phyloP scores from a whole-genome alignment of 179 eudicot genomes.

The Actinidia polygama region DNA sequence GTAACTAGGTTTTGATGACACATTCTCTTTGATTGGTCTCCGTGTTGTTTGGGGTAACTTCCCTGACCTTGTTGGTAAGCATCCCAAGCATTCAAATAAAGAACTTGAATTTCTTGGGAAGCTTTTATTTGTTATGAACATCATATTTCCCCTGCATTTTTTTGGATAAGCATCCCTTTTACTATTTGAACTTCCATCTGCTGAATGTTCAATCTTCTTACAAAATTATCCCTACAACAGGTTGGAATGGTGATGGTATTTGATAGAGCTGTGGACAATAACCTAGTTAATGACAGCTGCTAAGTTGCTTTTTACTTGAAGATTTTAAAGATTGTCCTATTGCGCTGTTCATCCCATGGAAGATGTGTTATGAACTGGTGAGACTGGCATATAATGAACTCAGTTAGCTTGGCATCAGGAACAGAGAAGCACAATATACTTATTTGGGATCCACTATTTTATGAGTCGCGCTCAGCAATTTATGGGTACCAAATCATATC shows the following conservation, averaged over 20 bases:
- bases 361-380: neutral
- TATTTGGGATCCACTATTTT: slow-evolving; percentile 1
- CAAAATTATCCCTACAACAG: neutral
- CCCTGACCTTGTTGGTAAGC: slow-evolving; percentile 39
- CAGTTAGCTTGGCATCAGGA: neutral
- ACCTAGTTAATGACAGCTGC: neutral
- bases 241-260: neutral
- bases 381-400: neutral
- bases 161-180: neutral
- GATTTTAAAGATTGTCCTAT: neutral
- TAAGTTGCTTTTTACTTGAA: neutral
- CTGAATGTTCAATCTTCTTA: neutral
- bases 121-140: neutral
- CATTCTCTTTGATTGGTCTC: neutral
- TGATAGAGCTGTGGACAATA: neutral
- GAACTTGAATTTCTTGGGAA: neutral
- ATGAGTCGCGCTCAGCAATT: neutral
- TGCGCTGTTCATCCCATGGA: neutral
- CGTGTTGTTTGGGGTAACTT: slow-evolving; percentile 33
- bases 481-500: neutral
- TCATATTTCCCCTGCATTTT: neutral
- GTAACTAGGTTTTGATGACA: slow-evolving; percentile 61
- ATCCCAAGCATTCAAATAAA: neutral
- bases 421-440: neutral
- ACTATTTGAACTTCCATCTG: neutral